These are phyloP conservation scores for Coemansia sp. DNA, from an alignment of 192 early-diverging fungal species.

Conservation along the genomic window DNA sequence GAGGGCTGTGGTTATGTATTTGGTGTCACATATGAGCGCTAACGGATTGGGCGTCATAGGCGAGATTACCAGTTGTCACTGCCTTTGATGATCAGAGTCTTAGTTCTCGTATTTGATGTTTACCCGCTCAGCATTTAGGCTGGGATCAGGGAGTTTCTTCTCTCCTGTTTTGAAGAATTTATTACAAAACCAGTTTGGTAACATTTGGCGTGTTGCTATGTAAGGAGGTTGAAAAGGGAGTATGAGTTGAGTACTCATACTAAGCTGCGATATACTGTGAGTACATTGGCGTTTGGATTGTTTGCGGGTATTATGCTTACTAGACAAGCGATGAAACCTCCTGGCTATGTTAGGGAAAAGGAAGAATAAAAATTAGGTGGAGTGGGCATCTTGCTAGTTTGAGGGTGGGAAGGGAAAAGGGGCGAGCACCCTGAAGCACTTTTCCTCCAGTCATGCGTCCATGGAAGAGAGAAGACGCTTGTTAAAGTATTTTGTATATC, in stretches of 20 bases:
- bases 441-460: neutral
- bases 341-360: neutral
- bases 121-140: too few species aligned
- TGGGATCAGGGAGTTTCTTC: too few species aligned
- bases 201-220: conserved; percentile 1
- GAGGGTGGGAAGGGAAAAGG: neutral
- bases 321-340: neutral
- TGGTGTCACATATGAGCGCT: too few species aligned
- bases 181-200: too few species aligned
- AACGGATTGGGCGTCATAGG: too few species aligned
- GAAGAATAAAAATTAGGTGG: neutral
- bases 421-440: conserved; percentile 1
- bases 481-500: too few species aligned
- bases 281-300: conserved; percentile 14
- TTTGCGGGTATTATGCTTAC: neutral
- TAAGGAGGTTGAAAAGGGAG: neutral
- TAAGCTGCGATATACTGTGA: neutral
- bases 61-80: too few species aligned
- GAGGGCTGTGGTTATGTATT: neutral
- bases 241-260: neutral
- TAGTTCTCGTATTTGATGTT: too few species aligned
- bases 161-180: too few species aligned
- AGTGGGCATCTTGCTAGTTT: neutral
- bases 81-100: too few species aligned
- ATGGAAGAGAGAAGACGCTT: neutral